phyloP scores from a whole-genome alignment of 306 rosid genomes.

The Senna siamea region DNA sequence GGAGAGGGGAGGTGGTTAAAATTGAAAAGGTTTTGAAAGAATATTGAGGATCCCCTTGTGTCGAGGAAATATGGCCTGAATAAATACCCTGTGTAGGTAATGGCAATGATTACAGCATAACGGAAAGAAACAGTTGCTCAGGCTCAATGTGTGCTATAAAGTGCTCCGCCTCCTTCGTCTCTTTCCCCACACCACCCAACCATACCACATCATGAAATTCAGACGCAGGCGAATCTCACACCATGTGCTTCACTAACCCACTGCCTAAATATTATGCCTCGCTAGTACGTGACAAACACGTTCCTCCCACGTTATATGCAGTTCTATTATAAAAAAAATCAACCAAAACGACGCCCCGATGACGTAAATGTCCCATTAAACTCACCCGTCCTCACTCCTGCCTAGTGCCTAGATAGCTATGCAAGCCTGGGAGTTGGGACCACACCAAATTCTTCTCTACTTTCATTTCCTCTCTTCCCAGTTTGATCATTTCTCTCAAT shows the following conservation, averaged over 20 bases:
- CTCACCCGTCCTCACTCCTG: not conserved
- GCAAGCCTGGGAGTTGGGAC: constrained; percentile 19
- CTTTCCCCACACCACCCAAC: constrained; percentile 10
- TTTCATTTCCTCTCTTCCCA: not conserved
- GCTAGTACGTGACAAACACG: constrained; percentile 51
- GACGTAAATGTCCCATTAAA: not conserved
- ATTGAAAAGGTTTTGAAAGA: constrained; percentile 25
- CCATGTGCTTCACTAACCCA: constrained; percentile 47
- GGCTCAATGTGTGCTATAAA: constrained; percentile 24
- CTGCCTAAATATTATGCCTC: constrained; percentile 31
- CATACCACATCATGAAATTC: constrained; percentile 38
- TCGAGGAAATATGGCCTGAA: constrained; percentile 32
- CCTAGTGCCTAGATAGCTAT: not conserved
- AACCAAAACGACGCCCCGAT: constrained; percentile 32
- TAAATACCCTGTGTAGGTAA: constrained; percentile 20
- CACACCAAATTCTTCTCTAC: constrained; percentile 26
- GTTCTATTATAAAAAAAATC: constrained; percentile 14
- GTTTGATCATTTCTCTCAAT: not conserved
- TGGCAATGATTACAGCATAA: constrained; percentile 48
- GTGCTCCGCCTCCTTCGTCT: not conserved
- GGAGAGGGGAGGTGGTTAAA: constrained; percentile 19
- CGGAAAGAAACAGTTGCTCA: constrained; percentile 43
- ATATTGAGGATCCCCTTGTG: constrained; percentile 24
- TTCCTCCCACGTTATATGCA: constrained; percentile 34
- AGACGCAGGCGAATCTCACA: constrained; percentile 33